These are phyloP conservation scores for Leccinum pseudoinsigne DNA, from an alignment of 1,284 basidiomycete genomes.

Conservation along the genomic window DNA sequence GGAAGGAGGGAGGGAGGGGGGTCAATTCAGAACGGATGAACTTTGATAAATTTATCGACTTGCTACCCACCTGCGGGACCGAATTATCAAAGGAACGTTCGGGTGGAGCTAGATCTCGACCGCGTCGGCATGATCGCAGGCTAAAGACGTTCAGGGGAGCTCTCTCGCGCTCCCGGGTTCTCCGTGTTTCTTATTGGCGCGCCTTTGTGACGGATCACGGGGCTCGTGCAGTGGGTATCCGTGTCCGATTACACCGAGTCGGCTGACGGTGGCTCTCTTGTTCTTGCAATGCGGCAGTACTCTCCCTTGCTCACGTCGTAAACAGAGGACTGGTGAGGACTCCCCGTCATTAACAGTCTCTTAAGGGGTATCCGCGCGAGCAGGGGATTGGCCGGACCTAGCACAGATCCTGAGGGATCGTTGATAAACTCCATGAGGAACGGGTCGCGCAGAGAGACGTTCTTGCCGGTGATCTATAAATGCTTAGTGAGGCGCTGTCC, in stretches of 20 bases:
- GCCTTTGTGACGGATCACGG: conserved; percentile 3
- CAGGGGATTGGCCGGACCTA: conserved; percentile 40
- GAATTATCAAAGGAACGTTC: conserved; percentile 4
- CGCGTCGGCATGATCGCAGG: not conserved
- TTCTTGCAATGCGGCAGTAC: not conserved
- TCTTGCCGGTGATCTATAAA: conserved; percentile 3
- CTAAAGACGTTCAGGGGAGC: not conserved
- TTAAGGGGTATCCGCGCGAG: not conserved
- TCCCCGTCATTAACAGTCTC: not conserved
- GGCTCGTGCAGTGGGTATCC: conserved; percentile 2
- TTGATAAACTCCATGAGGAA: conserved; percentile 16
- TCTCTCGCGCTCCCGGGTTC: not conserved
- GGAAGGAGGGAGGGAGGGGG: not conserved
- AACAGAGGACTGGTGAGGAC: conserved; percentile 31
- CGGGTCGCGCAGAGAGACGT: not conserved
- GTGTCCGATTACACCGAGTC: not conserved
- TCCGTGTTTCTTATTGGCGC: not conserved
- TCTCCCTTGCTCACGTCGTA: conserved; percentile 7
- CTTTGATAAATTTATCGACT: conserved; percentile 6
- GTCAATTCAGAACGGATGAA: not conserved
- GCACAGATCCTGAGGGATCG: conserved; percentile 19
- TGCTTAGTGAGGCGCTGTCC: not conserved
- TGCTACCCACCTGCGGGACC: conserved; percentile 11
- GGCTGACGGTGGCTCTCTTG: not conserved
- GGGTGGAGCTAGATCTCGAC: not conserved